Base-by-base conservation (phyloP, 2,329 filamentous ascomycete genomes). In the Lachnellula subtilissima region DNA sequence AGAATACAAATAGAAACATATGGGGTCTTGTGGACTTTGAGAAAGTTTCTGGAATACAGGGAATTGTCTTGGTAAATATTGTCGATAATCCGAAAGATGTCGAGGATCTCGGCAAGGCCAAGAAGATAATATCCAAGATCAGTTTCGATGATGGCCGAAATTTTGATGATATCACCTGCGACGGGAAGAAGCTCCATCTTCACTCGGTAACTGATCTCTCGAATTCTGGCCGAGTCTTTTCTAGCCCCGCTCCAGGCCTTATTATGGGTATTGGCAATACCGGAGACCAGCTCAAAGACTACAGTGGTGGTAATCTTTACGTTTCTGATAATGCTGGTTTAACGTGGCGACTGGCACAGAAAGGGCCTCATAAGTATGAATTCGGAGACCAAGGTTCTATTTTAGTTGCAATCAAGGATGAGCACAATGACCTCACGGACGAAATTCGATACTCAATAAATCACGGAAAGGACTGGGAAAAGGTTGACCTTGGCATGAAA, bases 61-160 rank as follows among this genome's bases (percentile, higher is more conserved):
- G 94, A 37, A 88, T 99, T 55, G 89, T 96, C 54, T 73, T 99
- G 54, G 86, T 96, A 59, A 99, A 99, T 68, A 83, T 84, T 15
- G 91, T 99, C 19, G 83, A 91, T 50, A 99, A 99, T 69, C 91
- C 84, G 74, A 78, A 92, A 61, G 86, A 91, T 1, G 83, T 95
- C 0, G 79, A 85, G 52, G 77, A 77, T 35, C 74, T 75, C 7
- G 74, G 74, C 2, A 66, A 74, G 5, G 22, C 28, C 11, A 93
- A 93, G 75, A 84, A 89, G 67, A 72, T 96, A 47, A 79, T 86
- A 60, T 91, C 89, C 35, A 79, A 86, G 65, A 97, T 99, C 69
- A 96, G 89, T 50, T 99, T 97, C 68, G 92, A 99, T 67, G 94
- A 99, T 71, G 94, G 95, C 23, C 81, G 92, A 65, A 93, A 86